A percentile compares a stretch with the other conserved stretches of the same genome.
Evolutionary conservation across 805 yeast species (phyloP).

Genomic region (Cyberlindnera xylosilytica): DNA sequence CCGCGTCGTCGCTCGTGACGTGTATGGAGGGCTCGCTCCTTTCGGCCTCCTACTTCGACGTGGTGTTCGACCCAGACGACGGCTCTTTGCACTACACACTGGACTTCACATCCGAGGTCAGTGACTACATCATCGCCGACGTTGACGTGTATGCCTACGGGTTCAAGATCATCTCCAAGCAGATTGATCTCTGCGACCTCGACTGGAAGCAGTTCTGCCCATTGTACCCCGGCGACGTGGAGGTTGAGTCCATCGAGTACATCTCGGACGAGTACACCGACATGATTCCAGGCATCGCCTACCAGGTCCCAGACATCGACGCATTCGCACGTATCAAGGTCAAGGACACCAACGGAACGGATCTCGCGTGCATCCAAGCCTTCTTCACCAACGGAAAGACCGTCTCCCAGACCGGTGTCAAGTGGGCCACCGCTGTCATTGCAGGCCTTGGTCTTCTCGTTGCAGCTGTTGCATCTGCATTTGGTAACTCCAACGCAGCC

Average conservation of each 20-base stretch:
- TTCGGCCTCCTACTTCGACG: constrained; percentile 71
- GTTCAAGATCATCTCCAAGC: constrained; percentile 56
- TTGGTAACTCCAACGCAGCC: constrained; percentile 87
- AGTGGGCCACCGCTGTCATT: constrained; percentile 92
- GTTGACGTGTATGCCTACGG: constrained; percentile 85
- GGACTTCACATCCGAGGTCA: constrained; percentile 64
- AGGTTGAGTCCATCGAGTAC: constrained; percentile 68
- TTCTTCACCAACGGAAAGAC: constrained; percentile 83
- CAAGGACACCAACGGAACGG: constrained; percentile 48
- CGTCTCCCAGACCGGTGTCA: constrained; percentile 88
- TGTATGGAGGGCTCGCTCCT: constrained; percentile 78
- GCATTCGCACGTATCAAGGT: constrained; percentile 75
- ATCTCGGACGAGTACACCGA: constrained; percentile 46
- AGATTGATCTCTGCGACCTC: constrained; percentile 57
- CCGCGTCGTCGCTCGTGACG: constrained; percentile 77
- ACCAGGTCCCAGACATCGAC: constrained; percentile 88
- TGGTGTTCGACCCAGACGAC: constrained; percentile 70
- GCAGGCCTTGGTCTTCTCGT: constrained; percentile 84
- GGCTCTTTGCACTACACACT: constrained; percentile 65
- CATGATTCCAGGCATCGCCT: constrained; percentile 81
- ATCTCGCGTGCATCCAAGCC: constrained; percentile 92
- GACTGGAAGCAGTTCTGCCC: constrained; percentile 91
- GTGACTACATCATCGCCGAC: constrained; percentile 64
- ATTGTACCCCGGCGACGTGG: constrained; percentile 74
- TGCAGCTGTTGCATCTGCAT: constrained; percentile 78